Conservation (phyloP, 805 yeast genomes). For the Candida sanyiensis region DNA sequence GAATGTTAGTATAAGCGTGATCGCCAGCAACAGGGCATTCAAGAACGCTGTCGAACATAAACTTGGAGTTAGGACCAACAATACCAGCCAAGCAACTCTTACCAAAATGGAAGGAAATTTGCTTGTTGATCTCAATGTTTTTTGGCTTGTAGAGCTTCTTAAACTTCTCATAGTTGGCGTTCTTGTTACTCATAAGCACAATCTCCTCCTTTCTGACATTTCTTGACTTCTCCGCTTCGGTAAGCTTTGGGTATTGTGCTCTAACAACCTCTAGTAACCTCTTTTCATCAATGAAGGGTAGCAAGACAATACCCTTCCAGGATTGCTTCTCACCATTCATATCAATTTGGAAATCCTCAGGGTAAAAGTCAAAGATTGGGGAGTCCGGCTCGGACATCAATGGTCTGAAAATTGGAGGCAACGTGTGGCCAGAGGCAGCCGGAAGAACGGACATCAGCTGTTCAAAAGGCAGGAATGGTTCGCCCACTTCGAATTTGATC, state of each 20-base stretch:
- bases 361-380: slow-evolving; percentile 80
- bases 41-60: slow-evolving; percentile 26
- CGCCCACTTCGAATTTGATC: slow-evolving; percentile 57
- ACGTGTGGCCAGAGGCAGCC: slow-evolving; percentile 82
- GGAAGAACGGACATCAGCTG: slow-evolving; percentile 94
- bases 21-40: slow-evolving; percentile 33
- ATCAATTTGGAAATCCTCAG: slow-evolving; percentile 81
- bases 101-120: slow-evolving; percentile 40
- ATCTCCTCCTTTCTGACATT: slow-evolving; percentile 69
- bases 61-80: slow-evolving; percentile 34
- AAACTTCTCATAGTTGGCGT: slow-evolving; percentile 38
- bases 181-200: slow-evolving; percentile 58
- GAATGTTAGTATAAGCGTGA: slow-evolving; percentile 32
- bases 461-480: slow-evolving; percentile 86
- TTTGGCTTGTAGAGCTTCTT: slow-evolving; percentile 30
- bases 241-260: slow-evolving; percentile 53
- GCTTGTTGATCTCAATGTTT: slow-evolving; percentile 14
- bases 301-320: slow-evolving; percentile 89
- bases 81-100: slow-evolving; percentile 56
- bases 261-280: slow-evolving; percentile 63
- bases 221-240: slow-evolving; percentile 63
- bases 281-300: slow-evolving; percentile 87
- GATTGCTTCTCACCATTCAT: slow-evolving; percentile 94
- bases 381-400: slow-evolving; percentile 76
- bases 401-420: slow-evolving; percentile 76